Evolutionary conservation across 805 yeast species (phyloP).

Genomic region (Cyberlindnera mrakii): DNA sequence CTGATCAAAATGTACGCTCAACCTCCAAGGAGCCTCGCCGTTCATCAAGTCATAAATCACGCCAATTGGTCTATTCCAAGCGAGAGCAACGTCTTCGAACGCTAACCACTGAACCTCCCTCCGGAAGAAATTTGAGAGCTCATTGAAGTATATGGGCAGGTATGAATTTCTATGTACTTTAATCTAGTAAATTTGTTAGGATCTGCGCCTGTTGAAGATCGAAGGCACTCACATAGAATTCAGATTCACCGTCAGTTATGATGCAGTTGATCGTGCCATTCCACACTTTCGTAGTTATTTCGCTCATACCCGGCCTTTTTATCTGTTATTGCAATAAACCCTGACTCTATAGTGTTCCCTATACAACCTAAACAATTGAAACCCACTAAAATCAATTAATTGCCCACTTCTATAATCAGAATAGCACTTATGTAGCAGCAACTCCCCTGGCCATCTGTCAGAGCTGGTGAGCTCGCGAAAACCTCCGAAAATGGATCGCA

Average conservation of each 20-base stretch:
- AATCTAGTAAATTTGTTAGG: constrained; percentile 6
- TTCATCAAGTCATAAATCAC: constrained; percentile 50
- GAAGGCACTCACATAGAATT: background rate
- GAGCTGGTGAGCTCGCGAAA: too few species aligned
- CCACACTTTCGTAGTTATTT: constrained; percentile 42
- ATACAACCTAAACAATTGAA: too few species aligned
- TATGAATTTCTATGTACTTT: constrained; percentile 43
- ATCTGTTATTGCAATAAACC: too few species aligned
- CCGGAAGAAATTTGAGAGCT: constrained; percentile 33
- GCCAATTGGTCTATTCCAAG: constrained; percentile 74
- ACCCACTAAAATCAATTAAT: too few species aligned
- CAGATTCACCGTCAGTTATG: constrained; percentile 17
- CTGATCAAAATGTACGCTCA: constrained; percentile 35
- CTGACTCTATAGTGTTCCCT: too few species aligned
- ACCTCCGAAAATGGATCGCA: too few species aligned
- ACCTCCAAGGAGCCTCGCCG: constrained; percentile 42
- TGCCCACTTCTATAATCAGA: too few species aligned
- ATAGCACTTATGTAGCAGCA: too few species aligned
- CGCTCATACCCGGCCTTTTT: constrained; percentile 15
- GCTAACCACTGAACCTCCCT: constrained; percentile 56
- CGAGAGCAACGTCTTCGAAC: constrained; percentile 53
- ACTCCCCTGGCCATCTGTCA: too few species aligned
- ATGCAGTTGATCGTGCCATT: constrained; percentile 44
- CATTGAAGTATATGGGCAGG: constrained; percentile 37
- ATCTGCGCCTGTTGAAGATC: too few species aligned